These are phyloP conservation scores for Mitragyna speciosa DNA, from an alignment of 257 asterid genomes.

Conservation along the genomic window DNA sequence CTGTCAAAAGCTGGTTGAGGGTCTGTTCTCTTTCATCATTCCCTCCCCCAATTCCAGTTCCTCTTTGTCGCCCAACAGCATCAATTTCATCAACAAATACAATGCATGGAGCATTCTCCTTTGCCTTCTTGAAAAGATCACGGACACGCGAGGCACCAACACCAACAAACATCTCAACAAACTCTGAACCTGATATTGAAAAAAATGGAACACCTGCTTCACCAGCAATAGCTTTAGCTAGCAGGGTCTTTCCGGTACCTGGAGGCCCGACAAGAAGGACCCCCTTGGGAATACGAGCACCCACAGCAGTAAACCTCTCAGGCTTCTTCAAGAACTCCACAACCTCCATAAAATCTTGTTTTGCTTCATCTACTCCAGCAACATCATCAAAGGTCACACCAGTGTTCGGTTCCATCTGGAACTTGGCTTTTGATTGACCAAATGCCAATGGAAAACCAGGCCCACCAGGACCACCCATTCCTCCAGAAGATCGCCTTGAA, in stretches of 20 bases:
- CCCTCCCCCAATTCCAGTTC: slow-evolving; percentile 99
- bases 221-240: slow-evolving; percentile 98
- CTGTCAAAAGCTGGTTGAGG: slow-evolving; percentile 87
- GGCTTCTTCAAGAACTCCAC: slow-evolving; percentile 98
- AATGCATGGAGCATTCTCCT: slow-evolving; percentile 97
- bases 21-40: slow-evolving; percentile 98
- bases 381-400: slow-evolving; percentile 96
- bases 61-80: slow-evolving; percentile 99
- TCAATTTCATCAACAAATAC: slow-evolving; percentile 98
- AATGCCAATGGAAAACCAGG: slow-evolving; percentile 79
- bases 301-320: slow-evolving; percentile 95
- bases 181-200: slow-evolving; percentile 97
- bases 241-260: slow-evolving; percentile 94
- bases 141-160: slow-evolving; percentile 98
- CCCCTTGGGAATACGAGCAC: slow-evolving; percentile 98
- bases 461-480: slow-evolving; percentile 99
- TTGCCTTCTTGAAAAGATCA: slow-evolving; percentile 98
- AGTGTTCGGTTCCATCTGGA: slow-evolving; percentile 99
- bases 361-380: slow-evolving; percentile 98
- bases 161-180: slow-evolving; percentile 99
- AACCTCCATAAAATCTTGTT: slow-evolving; percentile 97
- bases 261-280: slow-evolving; percentile 99
- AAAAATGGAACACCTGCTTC: slow-evolving; percentile 99
- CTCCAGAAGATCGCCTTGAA: slow-evolving; percentile 85
- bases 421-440: slow-evolving; percentile 94